Base-by-base conservation (phyloP, 345 rosid genomes). In the Eutrema yunnanense region DNA sequence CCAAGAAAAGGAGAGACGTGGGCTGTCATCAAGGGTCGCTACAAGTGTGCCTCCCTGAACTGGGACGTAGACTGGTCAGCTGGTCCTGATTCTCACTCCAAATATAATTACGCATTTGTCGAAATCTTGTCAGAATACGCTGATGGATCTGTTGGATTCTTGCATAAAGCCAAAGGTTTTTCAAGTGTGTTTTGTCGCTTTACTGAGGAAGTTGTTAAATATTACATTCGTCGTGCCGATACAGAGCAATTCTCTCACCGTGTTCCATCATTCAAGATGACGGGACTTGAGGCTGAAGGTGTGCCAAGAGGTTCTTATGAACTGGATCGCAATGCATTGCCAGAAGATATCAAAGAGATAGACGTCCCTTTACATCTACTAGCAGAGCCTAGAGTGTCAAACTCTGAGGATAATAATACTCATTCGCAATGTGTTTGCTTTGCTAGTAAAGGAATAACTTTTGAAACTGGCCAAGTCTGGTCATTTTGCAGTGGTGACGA, bases 1-100 rank as follows among this genome's bases (percentile, higher is more conserved):
- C 95, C 98, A 6, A 78, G 68, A 73, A 73, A 76, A 61, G 95
- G 96, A 50, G 90, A 87, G 80, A 83, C 81, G 14, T 90, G 98
- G 95, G 95, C 84, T 38, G 63, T 92, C 72, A 82, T 88, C 80
- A 92, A 75, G 54, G 72, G 41, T 40, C 62, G 11, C 51, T n/a
- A 9, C 62, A 67, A 29, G 43, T 0, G 33, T 12, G 16, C 10
- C 2, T 9, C 44, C 2, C 1, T 0, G 81, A 62, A 78, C 76
- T 89, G 90, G 87, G 79, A 75, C 59, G 42, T 81, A 5, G 67
- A 78, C 29, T 85, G 88, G 96, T 74, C 65, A 62, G 67, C 78
- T 46, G 77, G 82, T 59, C 55, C n/a, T n/a, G n/a, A n/a, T n/a
- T n/a, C n/a, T n/a, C n/a, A n/a, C n/a, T n/a, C n/a, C n/a, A n/a